A percentile compares a stretch with the other conserved stretches of the same genome.
Conservation (phyloP, 257 asterid species). For the Forsythia suspensa region DNA sequence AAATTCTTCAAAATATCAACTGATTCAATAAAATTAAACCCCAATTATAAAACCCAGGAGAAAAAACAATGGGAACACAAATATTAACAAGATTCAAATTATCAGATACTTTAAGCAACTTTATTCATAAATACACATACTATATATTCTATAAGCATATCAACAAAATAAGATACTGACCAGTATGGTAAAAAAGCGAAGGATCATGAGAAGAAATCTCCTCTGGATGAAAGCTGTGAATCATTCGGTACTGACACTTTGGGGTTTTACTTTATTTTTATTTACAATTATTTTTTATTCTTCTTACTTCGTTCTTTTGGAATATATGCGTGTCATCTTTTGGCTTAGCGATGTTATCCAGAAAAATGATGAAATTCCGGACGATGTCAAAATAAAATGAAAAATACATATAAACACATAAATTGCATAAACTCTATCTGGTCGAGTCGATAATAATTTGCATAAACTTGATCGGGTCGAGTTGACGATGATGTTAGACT, state of each 20-base stretch:
- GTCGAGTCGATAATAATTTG: too few species aligned
- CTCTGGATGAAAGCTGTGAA: conserved; percentile 19
- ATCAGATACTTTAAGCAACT: background rate
- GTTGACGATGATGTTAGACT: too few species aligned
- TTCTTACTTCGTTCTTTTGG: background rate
- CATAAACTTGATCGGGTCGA: too few species aligned
- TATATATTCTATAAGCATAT: background rate
- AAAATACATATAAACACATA: too few species aligned
- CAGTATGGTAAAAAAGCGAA: conserved; percentile 6
- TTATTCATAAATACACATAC: background rate
- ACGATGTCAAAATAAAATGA: background rate
- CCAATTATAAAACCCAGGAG: background rate
- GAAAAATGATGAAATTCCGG: background rate
- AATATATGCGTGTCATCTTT: background rate
- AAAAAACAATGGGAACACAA: conserved; percentile 9
- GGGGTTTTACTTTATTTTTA: conserved; percentile 4
- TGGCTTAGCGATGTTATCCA: conserved; percentile 10
- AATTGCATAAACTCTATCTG: too few species aligned
- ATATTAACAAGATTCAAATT: conserved; percentile 3
- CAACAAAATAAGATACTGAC: conserved; percentile 19
- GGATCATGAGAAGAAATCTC: conserved; percentile 20
- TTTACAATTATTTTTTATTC: background rate
- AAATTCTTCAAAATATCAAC: background rate
- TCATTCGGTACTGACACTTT: conserved; percentile 16
- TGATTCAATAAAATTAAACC: background rate